Conservation (phyloP, 148 eudicot genomes). For the Dianthus caryophyllus region DNA sequence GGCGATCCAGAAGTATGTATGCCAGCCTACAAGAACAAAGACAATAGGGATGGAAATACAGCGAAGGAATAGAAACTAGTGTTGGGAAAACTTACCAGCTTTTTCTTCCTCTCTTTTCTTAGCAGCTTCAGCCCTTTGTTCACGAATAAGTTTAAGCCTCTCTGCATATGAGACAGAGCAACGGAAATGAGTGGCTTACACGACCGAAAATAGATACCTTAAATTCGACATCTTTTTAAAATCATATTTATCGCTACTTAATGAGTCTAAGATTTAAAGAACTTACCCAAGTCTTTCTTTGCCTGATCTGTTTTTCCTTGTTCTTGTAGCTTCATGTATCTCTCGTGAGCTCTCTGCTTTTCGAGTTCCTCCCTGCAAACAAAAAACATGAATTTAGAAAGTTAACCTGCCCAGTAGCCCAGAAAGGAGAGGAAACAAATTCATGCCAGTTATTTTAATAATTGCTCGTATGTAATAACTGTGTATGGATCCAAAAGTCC, state of each 20-base stretch:
- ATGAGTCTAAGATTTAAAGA: background rate
- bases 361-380: slow-evolving; percentile 77
- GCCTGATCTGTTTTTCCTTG: slow-evolving; percentile 97
- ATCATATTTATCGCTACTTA: background rate
- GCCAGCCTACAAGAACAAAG: slow-evolving; percentile 64
- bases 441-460: too few species aligned
- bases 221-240: background rate
- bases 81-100: slow-evolving; percentile 49
- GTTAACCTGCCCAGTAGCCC: background rate
- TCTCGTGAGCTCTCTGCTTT: slow-evolving; percentile 80
- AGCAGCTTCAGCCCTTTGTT: slow-evolving; percentile 90
- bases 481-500: background rate
- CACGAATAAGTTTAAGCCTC: slow-evolving; percentile 74
- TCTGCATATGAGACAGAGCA: slow-evolving; percentile 38
- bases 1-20: slow-evolving; percentile 95
- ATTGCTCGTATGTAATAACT: too few species aligned
- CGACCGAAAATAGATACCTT: background rate
- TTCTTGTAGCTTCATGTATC: slow-evolving; percentile 93
- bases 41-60: too few species aligned
- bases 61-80: too few species aligned
- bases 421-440: background rate
- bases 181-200: background rate
- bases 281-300: slow-evolving; percentile 84
- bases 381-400: background rate
- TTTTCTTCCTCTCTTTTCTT: slow-evolving; percentile 84